These are phyloP conservation scores for Gossypium mustelinum DNA, from an alignment of 345 rosid species.

Conservation along the genomic window DNA sequence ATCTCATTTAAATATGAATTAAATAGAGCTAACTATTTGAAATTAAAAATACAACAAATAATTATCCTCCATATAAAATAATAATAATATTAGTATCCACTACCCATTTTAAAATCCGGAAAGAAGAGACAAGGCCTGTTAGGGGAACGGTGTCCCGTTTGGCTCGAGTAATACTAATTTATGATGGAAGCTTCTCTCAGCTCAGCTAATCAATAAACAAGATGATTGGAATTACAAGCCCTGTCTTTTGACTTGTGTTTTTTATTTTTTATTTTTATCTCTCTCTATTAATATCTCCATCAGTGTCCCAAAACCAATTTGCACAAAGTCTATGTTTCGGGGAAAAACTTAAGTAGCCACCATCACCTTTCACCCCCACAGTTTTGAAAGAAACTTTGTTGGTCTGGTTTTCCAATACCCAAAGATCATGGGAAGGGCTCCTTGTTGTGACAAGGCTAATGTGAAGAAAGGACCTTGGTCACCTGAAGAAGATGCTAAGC, in stretches of 20 bases:
- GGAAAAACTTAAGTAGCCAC: background rate
- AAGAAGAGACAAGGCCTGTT: background rate
- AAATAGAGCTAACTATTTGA: no score
- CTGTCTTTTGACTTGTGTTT: constrained; percentile 38
- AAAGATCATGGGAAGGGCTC: constrained; percentile 77
- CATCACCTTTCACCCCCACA: background rate
- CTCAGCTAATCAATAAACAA: constrained; percentile 14
- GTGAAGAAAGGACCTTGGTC: constrained; percentile 96
- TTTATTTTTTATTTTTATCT: background rate
- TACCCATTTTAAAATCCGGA: background rate
- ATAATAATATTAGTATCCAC: background rate
- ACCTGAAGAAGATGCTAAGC: constrained; percentile 92
- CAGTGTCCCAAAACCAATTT: background rate
- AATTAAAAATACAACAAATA: no score
- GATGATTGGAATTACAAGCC: constrained; percentile 23
- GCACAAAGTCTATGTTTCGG: background rate
- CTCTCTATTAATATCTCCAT: constrained; percentile 9
- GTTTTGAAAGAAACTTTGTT: constrained; percentile 2
- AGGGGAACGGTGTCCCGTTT: background rate
- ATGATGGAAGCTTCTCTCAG: constrained; percentile 26
- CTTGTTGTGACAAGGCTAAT: constrained; percentile 87
- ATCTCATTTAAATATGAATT: no score
- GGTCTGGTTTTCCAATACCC: background rate
- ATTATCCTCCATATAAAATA: background rate
- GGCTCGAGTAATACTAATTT: constrained; percentile 7